Conservation (phyloP, 768 basidiomycete species). For the Pleurotus giganteus region DNA sequence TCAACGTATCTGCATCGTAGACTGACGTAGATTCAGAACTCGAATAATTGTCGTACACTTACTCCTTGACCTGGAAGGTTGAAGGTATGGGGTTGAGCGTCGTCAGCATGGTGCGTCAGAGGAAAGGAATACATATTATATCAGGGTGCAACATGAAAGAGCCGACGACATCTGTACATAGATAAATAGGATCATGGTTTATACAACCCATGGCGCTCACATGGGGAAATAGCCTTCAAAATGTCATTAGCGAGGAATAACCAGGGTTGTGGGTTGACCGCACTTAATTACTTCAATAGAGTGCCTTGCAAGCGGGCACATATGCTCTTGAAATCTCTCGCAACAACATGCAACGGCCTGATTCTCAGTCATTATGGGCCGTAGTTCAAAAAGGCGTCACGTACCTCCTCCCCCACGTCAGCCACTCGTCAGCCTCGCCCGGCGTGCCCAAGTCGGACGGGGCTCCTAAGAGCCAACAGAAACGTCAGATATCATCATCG, state of each 20-base stretch:
- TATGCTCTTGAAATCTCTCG: not conserved
- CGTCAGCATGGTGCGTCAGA: too few relatives aligned
- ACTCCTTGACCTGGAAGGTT: too few relatives aligned
- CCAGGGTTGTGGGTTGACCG: too few relatives aligned
- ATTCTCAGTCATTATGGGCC: too few relatives aligned
- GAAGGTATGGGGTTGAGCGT: too few relatives aligned
- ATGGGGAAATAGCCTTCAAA: not conserved
- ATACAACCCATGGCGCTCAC: not conserved
- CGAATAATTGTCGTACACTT: too few relatives aligned
- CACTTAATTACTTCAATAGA: not conserved
- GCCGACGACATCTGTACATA: not conserved
- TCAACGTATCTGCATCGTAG: too few relatives aligned
- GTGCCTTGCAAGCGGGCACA: not conserved
- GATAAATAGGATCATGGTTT: not conserved
- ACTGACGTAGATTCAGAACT: too few relatives aligned
- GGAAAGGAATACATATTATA: not conserved
- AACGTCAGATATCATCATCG: slow-evolving; percentile 82
- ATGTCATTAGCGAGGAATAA: too few relatives aligned
- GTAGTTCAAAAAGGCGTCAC: too few relatives aligned
- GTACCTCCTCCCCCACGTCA: slow-evolving; percentile 20
- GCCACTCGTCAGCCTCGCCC: slow-evolving; percentile 64
- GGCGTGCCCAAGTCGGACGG: slow-evolving; percentile 61
- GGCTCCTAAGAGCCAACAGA: slow-evolving; percentile 86
- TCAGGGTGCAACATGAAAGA: not conserved
- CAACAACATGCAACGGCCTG: not conserved